Percentiles rank a stretch among this genome's conserved stretches.
Evolutionary conservation across 805 yeast species (phyloP).

Genomic region (Tetrapisispora taiwanensis): DNA sequence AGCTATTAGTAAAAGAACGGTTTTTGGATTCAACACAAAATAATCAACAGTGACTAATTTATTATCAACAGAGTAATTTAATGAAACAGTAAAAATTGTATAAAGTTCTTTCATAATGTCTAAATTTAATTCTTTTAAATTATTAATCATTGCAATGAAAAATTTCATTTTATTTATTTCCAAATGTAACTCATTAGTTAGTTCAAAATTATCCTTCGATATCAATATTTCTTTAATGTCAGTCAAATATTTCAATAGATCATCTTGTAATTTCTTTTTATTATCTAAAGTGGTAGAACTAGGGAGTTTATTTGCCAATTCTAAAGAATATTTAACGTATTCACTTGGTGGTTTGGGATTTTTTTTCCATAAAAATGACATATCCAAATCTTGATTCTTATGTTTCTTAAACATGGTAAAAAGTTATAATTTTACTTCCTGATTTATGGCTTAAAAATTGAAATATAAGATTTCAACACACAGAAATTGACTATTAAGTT

Average conservation of each 20-base stretch:
- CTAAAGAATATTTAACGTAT: conserved; percentile 63
- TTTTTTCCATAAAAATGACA: conserved; percentile 88
- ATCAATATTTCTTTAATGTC: conserved; percentile 58
- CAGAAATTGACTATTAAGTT: too few species aligned
- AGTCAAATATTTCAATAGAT: conserved; percentile 50
- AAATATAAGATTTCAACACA: too few species aligned
- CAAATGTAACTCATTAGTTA: conserved; percentile 62
- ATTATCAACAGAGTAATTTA: conserved; percentile 67
- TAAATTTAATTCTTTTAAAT: conserved; percentile 65
- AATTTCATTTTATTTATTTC: conserved; percentile 69
- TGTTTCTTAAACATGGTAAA: conserved; percentile 20
- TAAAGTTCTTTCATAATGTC: conserved; percentile 83
- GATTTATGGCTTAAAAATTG: too few species aligned
- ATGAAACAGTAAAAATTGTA: conserved; percentile 58
- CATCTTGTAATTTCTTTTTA: conserved; percentile 53
- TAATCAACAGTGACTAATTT: conserved; percentile 85
- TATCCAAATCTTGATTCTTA: conserved; percentile 30
- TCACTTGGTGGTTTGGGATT: conserved; percentile 87
- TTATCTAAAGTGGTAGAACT: conserved; percentile 20
- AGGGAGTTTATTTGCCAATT: conserved; percentile 37
- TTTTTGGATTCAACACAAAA: conserved; percentile 53
- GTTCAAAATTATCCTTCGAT: conserved; percentile 52
- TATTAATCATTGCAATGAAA: conserved; percentile 47
- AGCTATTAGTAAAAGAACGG: conserved; percentile 49
- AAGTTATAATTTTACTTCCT: too few species aligned